phyloP scores from a whole-genome alignment of 768 basidiomycete species.

The Cantharellus anzutake region DNA sequence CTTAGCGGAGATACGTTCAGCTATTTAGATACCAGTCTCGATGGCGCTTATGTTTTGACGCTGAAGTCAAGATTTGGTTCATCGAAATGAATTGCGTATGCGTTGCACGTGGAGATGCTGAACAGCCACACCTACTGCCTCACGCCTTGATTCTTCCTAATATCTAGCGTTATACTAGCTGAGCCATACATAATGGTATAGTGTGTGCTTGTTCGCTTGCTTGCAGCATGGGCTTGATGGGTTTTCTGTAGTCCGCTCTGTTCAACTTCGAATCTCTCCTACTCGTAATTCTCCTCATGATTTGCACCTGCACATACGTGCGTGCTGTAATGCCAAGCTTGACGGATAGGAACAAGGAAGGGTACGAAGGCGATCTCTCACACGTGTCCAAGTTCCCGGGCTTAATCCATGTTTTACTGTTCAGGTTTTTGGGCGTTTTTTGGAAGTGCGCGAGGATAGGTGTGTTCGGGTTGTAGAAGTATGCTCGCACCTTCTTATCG shows the following conservation, averaged over 20 bases:
- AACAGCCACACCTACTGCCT: too few relatives aligned
- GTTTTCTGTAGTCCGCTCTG: constrained; percentile 53
- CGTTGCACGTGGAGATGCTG: too few relatives aligned
- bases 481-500: neutral
- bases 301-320: constrained; percentile 95
- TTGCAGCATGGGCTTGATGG: too few relatives aligned
- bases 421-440: constrained; percentile 76
- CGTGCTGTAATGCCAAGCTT: constrained; percentile 78
- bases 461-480: constrained; percentile 18
- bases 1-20: too few relatives aligned
- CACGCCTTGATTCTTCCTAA: too few relatives aligned
- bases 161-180: too few relatives aligned
- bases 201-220: too few relatives aligned
- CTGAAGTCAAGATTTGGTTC: too few relatives aligned
- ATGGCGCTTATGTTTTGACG: too few relatives aligned
- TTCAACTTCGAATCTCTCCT: constrained; percentile 97
- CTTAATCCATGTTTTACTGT: neutral
- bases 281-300: constrained; percentile 78
- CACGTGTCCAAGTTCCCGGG: neutral
- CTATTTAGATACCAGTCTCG: too few relatives aligned
- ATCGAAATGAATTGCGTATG: too few relatives aligned
- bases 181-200: too few relatives aligned
- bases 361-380: constrained; percentile 21
- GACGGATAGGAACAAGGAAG: constrained; percentile 85
- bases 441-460: constrained; percentile 96